These are phyloP conservation scores for Neurospora discreta DNA, from an alignment of 495 filamentous ascomycete genomes.

Conservation along the genomic window DNA sequence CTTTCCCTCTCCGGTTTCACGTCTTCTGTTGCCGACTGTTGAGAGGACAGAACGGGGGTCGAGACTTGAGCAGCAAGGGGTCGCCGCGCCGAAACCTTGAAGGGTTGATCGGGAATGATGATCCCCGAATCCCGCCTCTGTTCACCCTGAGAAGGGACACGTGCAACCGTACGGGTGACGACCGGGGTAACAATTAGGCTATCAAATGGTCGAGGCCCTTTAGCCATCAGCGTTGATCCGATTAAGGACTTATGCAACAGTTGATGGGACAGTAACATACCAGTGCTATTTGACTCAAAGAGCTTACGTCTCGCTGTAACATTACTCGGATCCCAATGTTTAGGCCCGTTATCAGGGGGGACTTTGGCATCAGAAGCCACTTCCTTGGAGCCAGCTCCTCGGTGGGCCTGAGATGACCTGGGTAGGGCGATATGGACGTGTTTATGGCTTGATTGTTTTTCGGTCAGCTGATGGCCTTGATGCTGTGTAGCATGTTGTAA, in stretches of 20 bases:
- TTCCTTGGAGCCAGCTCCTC: background rate
- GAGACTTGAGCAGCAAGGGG: background rate
- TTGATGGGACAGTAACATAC: background rate
- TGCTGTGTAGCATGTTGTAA: background rate
- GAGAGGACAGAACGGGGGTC: background rate
- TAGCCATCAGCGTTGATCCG: background rate
- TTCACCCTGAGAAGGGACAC: background rate
- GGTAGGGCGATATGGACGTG: background rate
- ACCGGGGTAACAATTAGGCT: background rate
- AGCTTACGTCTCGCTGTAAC: conserved; percentile 23
- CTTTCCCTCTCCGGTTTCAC: background rate
- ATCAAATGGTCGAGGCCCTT: background rate
- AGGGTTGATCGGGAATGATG: background rate
- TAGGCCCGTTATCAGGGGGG: background rate
- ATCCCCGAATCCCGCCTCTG: background rate
- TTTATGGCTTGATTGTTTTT: background rate
- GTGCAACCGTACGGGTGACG: background rate
- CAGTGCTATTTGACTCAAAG: conserved; percentile 2
- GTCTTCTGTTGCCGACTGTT: background rate
- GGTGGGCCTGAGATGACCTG: background rate
- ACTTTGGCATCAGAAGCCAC: background rate
- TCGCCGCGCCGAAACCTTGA: background rate
- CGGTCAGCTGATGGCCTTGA: background rate
- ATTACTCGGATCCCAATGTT: conserved; percentile 15
- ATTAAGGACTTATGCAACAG: background rate